Evolutionary conservation across 345 rosid genomes (phyloP).

Genomic region (Hibiscus syriacus): DNA sequence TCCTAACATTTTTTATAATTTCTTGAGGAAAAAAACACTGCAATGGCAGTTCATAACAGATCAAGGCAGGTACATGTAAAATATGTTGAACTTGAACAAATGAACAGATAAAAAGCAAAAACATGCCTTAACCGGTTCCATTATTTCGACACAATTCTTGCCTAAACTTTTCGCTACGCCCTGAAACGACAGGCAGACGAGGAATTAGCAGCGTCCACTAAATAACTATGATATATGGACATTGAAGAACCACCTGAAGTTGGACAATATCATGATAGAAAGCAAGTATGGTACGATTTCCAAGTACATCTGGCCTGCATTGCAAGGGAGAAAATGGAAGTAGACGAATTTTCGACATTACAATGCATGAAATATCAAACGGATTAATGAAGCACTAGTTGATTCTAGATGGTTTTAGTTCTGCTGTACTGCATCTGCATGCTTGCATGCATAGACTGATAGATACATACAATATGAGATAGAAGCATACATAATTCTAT

Average conservation of each 20-base stretch:
- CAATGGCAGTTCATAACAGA: slow-evolving; percentile 8
- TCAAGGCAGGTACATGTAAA: not conserved
- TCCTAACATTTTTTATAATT: slow-evolving; percentile 45
- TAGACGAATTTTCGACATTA: not conserved
- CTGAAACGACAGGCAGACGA: slow-evolving; percentile 22
- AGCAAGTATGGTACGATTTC: slow-evolving; percentile 53
- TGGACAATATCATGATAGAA: slow-evolving; percentile 58
- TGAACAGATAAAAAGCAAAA: slow-evolving; percentile 5
- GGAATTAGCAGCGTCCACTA: not conserved
- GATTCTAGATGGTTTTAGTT: not conserved
- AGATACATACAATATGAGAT: not conserved
- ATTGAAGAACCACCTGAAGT: slow-evolving; percentile 50
- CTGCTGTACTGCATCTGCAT: not conserved
- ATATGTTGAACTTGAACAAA: not conserved
- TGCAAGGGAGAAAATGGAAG: slow-evolving; percentile 19
- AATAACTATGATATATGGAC: not conserved
- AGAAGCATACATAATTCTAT: not conserved
- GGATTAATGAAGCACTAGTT: not conserved
- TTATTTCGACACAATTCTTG: slow-evolving; percentile 34
- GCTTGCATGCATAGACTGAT: not conserved
- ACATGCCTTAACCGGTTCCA: slow-evolving; percentile 40
- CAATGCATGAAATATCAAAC: not conserved
- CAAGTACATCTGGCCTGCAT: slow-evolving; percentile 65
- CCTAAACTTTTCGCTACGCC: slow-evolving; percentile 50
- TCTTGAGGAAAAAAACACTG: slow-evolving; percentile 75